Evolutionary conservation across 164 flowering plant genomes (phyloP).

Genomic region (Macadamia tetraphylla): DNA sequence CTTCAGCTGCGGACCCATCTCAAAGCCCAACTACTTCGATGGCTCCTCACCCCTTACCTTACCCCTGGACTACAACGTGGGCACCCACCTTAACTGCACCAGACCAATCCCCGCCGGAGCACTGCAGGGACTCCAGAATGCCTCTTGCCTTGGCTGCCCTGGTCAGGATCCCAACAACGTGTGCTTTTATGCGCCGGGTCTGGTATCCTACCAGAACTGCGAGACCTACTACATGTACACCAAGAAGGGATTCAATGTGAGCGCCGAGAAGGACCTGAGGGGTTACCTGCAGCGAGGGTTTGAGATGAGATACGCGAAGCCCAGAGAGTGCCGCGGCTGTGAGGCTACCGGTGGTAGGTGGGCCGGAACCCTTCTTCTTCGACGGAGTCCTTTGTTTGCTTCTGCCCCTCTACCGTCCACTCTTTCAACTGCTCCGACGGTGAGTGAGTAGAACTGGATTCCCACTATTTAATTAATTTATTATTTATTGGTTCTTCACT

Average conservation of each 20-base stretch:
- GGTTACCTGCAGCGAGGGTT: not conserved
- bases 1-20: not conserved
- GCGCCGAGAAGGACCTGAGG: not conserved
- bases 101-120: not conserved
- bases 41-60: not conserved
- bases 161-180: not conserved
- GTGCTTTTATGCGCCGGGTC: not conserved
- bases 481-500: too few relatives aligned
- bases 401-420: not conserved
- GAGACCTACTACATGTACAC: not conserved
- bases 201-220: not conserved
- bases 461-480: too few relatives aligned
- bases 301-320: not conserved
- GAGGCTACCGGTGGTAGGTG: not conserved
- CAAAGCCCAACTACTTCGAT: not conserved
- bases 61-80: not conserved
- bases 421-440: not conserved
- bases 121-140: not conserved
- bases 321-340: not conserved
- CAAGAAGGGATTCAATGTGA: not conserved
- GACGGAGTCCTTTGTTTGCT: not conserved
- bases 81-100: not conserved
- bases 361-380: not conserved
- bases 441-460: not conserved
- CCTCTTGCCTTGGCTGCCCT: not conserved